Evolutionary conservation across 441 rosid species (phyloP).

Genomic region (Breynia disticha): DNA sequence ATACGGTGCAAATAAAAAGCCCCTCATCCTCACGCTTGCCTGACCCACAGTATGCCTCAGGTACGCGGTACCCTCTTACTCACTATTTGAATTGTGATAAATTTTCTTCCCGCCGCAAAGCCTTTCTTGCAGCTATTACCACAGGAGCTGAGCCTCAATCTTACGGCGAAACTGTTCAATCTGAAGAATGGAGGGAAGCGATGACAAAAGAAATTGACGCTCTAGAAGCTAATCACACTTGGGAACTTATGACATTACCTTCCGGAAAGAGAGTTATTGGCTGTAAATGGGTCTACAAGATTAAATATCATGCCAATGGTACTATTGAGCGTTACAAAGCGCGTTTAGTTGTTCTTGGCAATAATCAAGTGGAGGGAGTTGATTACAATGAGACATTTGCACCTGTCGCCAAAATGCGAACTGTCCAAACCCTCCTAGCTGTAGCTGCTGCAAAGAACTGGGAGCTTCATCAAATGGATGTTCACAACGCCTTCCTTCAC

Average conservation of each 20-base stretch:
- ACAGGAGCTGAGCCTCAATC: not conserved
- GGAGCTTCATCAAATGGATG: conserved; percentile 3
- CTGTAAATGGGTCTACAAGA: not conserved
- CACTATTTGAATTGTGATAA: not conserved
- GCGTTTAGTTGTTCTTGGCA: not conserved
- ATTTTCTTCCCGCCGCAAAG: not conserved
- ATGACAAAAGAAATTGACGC: conserved; percentile 9
- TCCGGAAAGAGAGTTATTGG: not conserved
- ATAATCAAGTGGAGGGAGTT: not conserved
- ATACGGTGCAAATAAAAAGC: too few relatives aligned
- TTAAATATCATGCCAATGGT: conserved; percentile 3
- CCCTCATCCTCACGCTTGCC: too few relatives aligned
- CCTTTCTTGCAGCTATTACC: not conserved
- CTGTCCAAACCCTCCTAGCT: not conserved
- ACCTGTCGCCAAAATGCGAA: not conserved
- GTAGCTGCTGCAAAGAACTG: too few relatives aligned
- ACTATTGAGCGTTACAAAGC: not conserved
- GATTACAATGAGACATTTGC: not conserved
- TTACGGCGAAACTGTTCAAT: not conserved
- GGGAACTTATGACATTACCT: not conserved
- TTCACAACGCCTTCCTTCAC: too few relatives aligned
- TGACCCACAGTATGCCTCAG: too few relatives aligned
- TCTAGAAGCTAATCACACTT: not conserved
- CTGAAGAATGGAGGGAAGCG: not conserved
- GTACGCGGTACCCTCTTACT: not conserved